Percentiles rank a stretch among this genome's conserved stretches.
phyloP scores from a whole-genome alignment of 495 filamentous ascomycete species.

The Recurvomyces mirabilis region DNA sequence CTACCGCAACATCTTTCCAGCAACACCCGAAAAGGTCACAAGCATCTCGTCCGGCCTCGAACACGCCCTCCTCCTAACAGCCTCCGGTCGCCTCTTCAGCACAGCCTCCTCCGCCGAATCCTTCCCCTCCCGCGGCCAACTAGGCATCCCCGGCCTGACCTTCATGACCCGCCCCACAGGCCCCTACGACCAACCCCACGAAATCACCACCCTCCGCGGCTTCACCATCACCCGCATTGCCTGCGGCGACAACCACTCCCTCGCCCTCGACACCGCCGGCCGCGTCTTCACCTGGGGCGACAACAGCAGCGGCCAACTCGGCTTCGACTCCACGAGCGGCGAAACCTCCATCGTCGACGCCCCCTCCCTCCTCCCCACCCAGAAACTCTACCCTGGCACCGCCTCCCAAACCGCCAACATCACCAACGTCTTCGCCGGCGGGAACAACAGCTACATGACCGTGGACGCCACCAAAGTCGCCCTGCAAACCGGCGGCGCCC shows the following conservation, averaged over 20 bases:
- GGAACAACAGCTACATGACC: slow-evolving; percentile 72
- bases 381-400: slow-evolving; percentile 57
- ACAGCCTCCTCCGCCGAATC: slow-evolving; percentile 63
- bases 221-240: slow-evolving; percentile 61
- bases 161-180: slow-evolving; percentile 70
- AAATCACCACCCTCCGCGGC: slow-evolving; percentile 53
- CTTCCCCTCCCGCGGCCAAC: slow-evolving; percentile 74
- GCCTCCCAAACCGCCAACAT: slow-evolving; percentile 46
- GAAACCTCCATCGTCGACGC: slow-evolving; percentile 52
- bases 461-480: slow-evolving; percentile 59
- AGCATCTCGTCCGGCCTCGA: slow-evolving; percentile 68
- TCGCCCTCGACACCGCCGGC: slow-evolving; percentile 62
- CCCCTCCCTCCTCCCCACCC: slow-evolving; percentile 56
- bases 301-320: slow-evolving; percentile 78
- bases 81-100: slow-evolving; percentile 72
- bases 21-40: slow-evolving; percentile 62
- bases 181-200: slow-evolving; percentile 68
- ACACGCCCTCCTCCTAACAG: slow-evolving; percentile 78
- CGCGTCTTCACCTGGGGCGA: slow-evolving; percentile 82
- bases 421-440: slow-evolving; percentile 71
- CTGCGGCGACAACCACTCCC: slow-evolving; percentile 75
- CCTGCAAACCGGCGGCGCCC: slow-evolving; percentile 35
- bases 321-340: slow-evolving; percentile 54
- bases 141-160: slow-evolving; percentile 71
- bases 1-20: slow-evolving; percentile 60